Percentiles rank a stretch among this genome's conserved stretches.
Evolutionary conservation across 208 protist species (phyloP).

Genomic region (Naegleria gruberi): DNA sequence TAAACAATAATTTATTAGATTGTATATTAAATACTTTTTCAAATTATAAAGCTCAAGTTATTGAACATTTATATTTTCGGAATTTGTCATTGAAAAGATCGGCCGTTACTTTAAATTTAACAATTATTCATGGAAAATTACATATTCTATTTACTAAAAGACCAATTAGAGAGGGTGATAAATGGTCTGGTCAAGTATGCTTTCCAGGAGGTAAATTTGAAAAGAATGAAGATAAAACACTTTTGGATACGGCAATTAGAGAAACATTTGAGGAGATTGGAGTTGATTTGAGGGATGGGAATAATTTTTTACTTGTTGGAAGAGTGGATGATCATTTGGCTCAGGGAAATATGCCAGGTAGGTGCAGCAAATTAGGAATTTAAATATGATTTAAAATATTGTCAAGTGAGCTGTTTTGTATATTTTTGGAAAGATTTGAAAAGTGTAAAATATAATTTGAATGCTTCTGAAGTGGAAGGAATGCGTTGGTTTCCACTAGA

Average conservation of each 20-base stretch:
- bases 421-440: background rate
- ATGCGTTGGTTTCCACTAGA: background rate
- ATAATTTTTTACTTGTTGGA: background rate
- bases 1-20: no score
- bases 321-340: background rate
- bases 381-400: no score
- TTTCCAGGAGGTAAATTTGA: slow-evolving; percentile 5
- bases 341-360: background rate
- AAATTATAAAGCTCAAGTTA: background rate
- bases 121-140: background rate
- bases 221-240: background rate
- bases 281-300: background rate
- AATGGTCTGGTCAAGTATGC: background rate
- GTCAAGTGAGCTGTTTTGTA: background rate
- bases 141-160: background rate
- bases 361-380: no score
- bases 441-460: background rate
- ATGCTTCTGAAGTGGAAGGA: background rate
- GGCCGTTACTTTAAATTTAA: background rate
- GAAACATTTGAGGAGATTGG: background rate
- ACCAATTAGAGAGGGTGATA: background rate
- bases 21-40: background rate
- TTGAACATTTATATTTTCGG: background rate
- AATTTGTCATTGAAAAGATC: background rate
- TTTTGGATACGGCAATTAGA: background rate